Percentiles rank a stretch among this genome's conserved stretches.
These are phyloP conservation scores for Fusarium oxysporum DNA, from an alignment of 2,329 filamentous ascomycete species.

Conservation along the genomic window DNA sequence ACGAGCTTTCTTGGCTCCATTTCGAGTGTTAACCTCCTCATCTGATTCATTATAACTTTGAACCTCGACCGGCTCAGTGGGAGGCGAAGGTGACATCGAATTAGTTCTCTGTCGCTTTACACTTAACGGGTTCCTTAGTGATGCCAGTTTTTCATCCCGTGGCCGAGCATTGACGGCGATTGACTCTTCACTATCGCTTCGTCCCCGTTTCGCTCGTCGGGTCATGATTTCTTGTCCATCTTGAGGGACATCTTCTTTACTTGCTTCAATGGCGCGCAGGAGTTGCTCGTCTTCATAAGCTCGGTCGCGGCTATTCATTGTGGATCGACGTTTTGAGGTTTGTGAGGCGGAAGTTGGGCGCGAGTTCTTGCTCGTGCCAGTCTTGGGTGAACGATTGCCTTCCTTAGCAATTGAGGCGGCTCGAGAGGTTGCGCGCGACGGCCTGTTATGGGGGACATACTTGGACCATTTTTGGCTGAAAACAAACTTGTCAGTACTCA, in stretches of 20 bases:
- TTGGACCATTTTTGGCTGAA: constrained; percentile 73
- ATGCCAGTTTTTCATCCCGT: constrained; percentile 39
- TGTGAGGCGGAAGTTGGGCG: constrained; percentile 64
- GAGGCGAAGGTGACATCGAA: constrained; percentile 76
- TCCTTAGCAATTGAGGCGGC: constrained; percentile 69
- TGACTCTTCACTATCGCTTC: constrained; percentile 95
- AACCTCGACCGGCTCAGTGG: constrained; percentile 59
- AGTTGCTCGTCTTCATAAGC: constrained; percentile 95
- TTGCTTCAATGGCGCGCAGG: constrained; percentile 91
- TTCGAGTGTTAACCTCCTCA: constrained; percentile 69
- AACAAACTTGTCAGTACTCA: constrained; percentile 51
- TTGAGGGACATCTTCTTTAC: constrained; percentile 79
- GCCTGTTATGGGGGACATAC: constrained; percentile 70
- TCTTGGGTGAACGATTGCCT: constrained; percentile 71
- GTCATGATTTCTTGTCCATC: constrained; percentile 63
- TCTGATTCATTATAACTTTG: constrained; percentile 74
- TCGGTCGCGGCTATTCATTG: constrained; percentile 96
- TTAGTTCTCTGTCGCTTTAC: constrained; percentile 86
- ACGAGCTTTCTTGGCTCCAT: constrained; percentile 70
- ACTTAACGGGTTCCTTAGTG: constrained; percentile 72
- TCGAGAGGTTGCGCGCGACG: constrained; percentile 68
- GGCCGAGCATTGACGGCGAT: constrained; percentile 53
- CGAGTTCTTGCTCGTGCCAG: constrained; percentile 66
- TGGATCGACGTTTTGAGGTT: constrained; percentile 83
- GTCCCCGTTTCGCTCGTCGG: constrained; percentile 81